These are phyloP conservation scores for Arbutus unedo DNA, from an alignment of 148 eudicot genomes.

Conservation along the genomic window DNA sequence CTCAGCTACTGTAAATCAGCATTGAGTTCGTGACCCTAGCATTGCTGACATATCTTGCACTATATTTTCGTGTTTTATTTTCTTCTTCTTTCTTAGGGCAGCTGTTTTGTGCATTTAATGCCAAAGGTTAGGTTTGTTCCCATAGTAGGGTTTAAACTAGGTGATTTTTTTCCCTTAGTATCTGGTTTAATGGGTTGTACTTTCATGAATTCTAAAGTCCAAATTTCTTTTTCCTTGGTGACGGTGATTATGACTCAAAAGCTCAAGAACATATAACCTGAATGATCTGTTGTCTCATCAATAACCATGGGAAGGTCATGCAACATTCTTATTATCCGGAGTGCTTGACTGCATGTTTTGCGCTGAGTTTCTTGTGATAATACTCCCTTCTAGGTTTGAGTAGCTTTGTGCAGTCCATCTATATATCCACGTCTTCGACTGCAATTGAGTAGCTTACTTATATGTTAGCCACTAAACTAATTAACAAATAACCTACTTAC, in stretches of 20 bases:
- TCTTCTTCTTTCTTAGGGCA: background rate
- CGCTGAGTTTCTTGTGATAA: background rate
- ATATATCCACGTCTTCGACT: background rate
- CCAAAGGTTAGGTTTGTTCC: background rate
- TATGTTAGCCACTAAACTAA: background rate
- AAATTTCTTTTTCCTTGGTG: background rate
- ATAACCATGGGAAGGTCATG: background rate
- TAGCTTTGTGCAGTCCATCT: background rate
- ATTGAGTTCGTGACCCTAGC: background rate
- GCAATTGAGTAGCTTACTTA: background rate
- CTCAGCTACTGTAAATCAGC: background rate
- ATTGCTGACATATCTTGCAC: background rate
- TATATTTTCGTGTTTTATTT: background rate
- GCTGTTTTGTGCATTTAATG: background rate
- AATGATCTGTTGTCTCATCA: background rate
- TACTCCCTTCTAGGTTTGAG: background rate
- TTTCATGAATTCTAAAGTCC: background rate
- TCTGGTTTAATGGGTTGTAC: background rate
- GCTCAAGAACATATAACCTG: background rate
- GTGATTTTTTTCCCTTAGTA: background rate
- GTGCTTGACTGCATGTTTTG: conserved; percentile 7
- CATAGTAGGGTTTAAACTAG: background rate
- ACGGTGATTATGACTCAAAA: background rate
- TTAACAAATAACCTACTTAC: background rate
- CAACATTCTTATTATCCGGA: background rate